A percentile compares a stretch with the other conserved stretches of the same genome.
Conservation (phyloP, 192 early-diverging fungal species). For the Backusella luteola region DNA sequence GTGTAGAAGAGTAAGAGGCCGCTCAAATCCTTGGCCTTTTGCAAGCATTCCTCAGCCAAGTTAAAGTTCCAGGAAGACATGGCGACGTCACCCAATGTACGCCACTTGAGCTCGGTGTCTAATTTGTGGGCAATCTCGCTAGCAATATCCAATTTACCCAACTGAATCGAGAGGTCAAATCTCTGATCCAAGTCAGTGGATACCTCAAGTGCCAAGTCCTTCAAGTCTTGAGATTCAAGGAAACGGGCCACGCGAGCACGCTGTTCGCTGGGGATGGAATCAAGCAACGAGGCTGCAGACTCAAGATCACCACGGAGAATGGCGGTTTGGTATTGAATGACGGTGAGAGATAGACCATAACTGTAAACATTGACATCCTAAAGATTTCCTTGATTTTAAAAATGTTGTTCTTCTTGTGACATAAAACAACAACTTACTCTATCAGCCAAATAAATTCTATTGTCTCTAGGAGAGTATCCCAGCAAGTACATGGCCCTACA, state of each 20-base stretch:
- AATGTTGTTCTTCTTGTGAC: no score
- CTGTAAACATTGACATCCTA: conserved; percentile 86
- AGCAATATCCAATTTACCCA: conserved; percentile 82
- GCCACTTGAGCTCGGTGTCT: conserved; percentile 93
- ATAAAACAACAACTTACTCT: conserved; percentile 45
- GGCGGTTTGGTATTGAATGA: conserved; percentile 99
- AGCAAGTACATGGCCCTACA: conserved; percentile 81
- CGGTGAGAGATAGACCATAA: conserved; percentile 87
- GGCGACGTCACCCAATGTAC: conserved; percentile 86
- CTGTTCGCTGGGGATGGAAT: conserved; percentile 85
- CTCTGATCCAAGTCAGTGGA: conserved; percentile 93
- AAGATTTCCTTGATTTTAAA: no score
- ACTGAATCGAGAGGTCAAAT: conserved; percentile 92
- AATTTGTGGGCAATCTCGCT: conserved; percentile 80
- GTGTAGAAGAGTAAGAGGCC: conserved; percentile 91
- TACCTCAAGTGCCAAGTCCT: conserved; percentile 92
- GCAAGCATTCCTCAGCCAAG: conserved; percentile 88
- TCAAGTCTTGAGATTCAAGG: conserved; percentile 90
- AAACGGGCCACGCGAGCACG: conserved; percentile 91
- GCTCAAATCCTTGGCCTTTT: conserved; percentile 86
- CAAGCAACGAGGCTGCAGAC: conserved; percentile 75
- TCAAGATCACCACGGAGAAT: conserved; percentile 92
- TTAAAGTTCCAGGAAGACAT: conserved; percentile 88
- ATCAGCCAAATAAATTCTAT: conserved; percentile 92
- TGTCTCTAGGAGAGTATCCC: conserved; percentile 92